phyloP scores from a whole-genome alignment of 345 rosid genomes.

The Gossypium stocksii region DNA sequence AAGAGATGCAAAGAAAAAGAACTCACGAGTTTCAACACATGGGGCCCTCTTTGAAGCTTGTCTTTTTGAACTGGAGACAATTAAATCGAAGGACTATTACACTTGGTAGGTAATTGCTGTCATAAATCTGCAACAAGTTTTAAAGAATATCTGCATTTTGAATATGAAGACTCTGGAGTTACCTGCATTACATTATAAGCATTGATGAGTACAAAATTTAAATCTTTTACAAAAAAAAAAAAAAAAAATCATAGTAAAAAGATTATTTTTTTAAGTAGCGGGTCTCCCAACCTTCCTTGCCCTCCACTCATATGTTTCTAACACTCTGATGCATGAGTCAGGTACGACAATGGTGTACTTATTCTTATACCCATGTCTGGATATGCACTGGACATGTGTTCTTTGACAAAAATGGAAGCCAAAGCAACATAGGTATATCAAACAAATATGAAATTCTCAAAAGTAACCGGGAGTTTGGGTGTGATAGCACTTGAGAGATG shows the following conservation, averaged over 20 bases:
- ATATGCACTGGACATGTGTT: too few species aligned
- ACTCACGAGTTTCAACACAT: background rate
- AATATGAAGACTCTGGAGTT: slow-evolving; percentile 4
- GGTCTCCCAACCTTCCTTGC: background rate
- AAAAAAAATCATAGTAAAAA: background rate
- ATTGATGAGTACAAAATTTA: background rate
- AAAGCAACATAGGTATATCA: too few species aligned
- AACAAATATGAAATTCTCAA: too few species aligned
- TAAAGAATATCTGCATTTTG: background rate
- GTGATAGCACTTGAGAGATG: too few species aligned
- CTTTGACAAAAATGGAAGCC: too few species aligned
- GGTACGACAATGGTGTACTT: too few species aligned
- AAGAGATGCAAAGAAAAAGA: background rate
- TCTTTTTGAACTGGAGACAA: background rate
- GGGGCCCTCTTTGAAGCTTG: background rate
- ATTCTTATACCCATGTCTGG: too few species aligned
- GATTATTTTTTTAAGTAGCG: background rate
- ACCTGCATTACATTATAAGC: background rate
- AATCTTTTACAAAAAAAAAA: background rate
- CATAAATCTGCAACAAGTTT: background rate
- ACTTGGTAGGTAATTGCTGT: background rate
- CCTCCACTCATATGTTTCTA: background rate
- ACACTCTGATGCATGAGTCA: too few species aligned
- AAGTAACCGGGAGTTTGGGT: too few species aligned
- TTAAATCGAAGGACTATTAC: background rate